phyloP scores from a whole-genome alignment of 331 rosid species.

The Arachis monticola region DNA sequence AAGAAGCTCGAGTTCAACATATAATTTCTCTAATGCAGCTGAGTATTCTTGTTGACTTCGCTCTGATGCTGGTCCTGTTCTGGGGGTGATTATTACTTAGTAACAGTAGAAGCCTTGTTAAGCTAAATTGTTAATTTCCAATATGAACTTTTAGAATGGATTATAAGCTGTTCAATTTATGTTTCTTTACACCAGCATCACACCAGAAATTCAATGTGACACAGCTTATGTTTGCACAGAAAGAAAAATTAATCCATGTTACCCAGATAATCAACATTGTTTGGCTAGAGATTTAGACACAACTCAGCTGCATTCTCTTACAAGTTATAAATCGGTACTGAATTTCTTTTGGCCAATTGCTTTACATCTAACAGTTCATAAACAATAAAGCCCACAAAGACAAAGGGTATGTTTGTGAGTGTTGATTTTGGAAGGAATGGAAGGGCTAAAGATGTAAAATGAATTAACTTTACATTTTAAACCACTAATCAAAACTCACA shows the following conservation, averaged over 20 bases:
- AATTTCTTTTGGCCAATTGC: constrained; percentile 2
- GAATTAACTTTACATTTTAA: no score
- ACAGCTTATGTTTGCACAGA: neutral
- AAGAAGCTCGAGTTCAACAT: neutral
- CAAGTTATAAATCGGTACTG: neutral
- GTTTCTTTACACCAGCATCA: neutral
- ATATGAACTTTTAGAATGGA: neutral
- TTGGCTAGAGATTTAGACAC: no score
- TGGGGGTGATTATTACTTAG: neutral
- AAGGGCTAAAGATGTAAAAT: no score
- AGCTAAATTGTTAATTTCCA: neutral
- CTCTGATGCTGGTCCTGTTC: neutral
- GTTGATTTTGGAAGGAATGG: no score
- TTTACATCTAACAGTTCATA: constrained; percentile 26
- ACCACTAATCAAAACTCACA: no score
- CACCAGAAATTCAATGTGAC: neutral
- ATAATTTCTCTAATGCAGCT: neutral
- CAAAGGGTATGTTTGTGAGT: neutral
- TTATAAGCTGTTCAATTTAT: neutral
- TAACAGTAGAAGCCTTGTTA: neutral
- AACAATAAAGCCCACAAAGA: constrained; percentile 20
- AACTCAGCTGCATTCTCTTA: no score
- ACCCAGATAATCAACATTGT: neutral
- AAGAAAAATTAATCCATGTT: neutral
- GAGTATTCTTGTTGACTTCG: neutral